These are phyloP conservation scores for Rubroboletus satanas DNA, from an alignment of 768 basidiomycete species.

Conservation along the genomic window DNA sequence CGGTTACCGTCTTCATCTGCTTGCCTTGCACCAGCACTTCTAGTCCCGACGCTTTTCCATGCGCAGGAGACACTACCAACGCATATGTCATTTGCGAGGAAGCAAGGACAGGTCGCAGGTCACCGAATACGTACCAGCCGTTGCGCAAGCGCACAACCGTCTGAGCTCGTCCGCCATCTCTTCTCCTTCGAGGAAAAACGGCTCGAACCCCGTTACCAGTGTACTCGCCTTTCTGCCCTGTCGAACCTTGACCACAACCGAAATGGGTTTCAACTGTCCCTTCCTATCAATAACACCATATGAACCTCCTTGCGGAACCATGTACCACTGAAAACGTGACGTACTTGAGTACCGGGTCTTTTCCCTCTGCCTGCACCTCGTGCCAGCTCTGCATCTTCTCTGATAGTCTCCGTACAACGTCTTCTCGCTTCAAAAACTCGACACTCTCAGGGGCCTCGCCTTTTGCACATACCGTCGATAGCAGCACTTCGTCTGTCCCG, in stretches of 20 bases:
- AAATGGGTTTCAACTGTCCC: constrained; percentile 67
- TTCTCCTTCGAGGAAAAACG: constrained; percentile 65
- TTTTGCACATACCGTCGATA: constrained; percentile 36
- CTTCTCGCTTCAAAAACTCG: constrained; percentile 67
- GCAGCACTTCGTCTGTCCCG: constrained; percentile 40
- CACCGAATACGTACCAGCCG: constrained; percentile 52
- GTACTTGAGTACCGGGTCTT: constrained; percentile 58
- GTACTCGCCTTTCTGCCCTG: constrained; percentile 78
- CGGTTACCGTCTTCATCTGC: constrained; percentile 62
- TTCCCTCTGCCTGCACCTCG: constrained; percentile 52
- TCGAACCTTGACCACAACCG: constrained; percentile 65
- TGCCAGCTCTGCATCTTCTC: constrained; percentile 78
- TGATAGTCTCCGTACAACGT: constrained; percentile 49
- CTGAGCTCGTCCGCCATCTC: constrained; percentile 76
- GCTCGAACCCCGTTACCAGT: constrained; percentile 74
- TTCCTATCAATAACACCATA: constrained; percentile 47
- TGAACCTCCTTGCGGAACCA: background rate
- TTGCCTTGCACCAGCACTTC: constrained; percentile 88
- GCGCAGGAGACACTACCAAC: constrained; percentile 53
- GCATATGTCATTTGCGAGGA: background rate
- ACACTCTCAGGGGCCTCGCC: constrained; percentile 24
- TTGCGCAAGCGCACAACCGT: constrained; percentile 73
- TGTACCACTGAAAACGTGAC: constrained; percentile 21
- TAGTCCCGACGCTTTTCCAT: constrained; percentile 52
- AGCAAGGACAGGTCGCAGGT: background rate